Evolutionary conservation across 2,329 filamentous ascomycete genomes (phyloP), one percentile per base, ranked within the genome.

Genomic region (Purpureocillium takamizusanense): DNA sequence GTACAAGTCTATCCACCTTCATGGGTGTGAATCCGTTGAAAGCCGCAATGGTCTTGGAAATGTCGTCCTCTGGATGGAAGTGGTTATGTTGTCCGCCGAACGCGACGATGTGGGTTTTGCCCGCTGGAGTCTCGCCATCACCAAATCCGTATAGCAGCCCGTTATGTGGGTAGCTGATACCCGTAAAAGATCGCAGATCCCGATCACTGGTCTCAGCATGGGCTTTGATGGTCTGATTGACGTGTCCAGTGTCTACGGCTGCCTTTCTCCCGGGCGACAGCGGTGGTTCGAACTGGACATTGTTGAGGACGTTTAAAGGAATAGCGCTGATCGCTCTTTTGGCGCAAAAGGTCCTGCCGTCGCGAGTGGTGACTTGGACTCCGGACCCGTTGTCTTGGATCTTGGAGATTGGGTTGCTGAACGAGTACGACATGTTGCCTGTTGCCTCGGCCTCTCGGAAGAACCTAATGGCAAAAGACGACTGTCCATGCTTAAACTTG

Each of bases 61-160:
- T 53, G 32, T 68, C 50, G 7, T 64, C 61, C 11, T 69, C 65
- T 0, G 63, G 64, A 2, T 67, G 52, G 4, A 70, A 59, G 29
- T 67, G 63, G n/a, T 63, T 64, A 11, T 60, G 47, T 2, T 56
- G 45, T 0, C 59, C 60, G 1, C 68, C 66, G 36, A 72, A 71
- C 2, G 57, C 56, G 0, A 72, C 68, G 1, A 71, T 50, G 28
- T 72, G 68, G 0, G 67, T 69, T 30, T 70, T 69, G 0, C 67
- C 66, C 1, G 58, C 56, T 0, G 63, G 61, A 0, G 64, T 67
- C 0, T 54, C 59, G 0, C 69, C 67, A 39, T 72, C 67, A 0
- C 62, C 69, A 6, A 68, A 59, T 0, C 56, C 62, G 33, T 65
- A 70, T 4, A 58, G 54, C 1, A 72, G 54, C 13, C 59, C 56